Evolutionary conservation across 129 eudicot species (phyloP), one percentile per base, ranked within the genome.

Genomic region (Lactuca sativa): DNA sequence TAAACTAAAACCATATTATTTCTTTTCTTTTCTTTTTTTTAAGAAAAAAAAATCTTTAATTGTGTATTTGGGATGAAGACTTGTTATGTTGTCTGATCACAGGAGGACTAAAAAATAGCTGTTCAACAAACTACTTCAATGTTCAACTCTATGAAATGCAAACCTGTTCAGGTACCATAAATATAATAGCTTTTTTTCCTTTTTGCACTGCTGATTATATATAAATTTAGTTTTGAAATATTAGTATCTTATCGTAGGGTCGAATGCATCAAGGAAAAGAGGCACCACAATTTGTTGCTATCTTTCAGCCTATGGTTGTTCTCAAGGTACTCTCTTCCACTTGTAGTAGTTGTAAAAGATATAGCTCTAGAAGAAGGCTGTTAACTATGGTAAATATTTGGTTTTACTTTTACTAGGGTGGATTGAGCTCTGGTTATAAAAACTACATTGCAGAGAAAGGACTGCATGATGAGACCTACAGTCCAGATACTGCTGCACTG

Each of bases 281-380:
- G 70, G 90, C 99, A 38, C 96, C 99, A 15, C 99, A 95, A 67
- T 95, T 95, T 63, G 74, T 95, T 78, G 99, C 97, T 67, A 78
- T 95, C 71, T 87, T 90, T 82, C 89, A 95, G 71, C 99, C 97
- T 62, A 80, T 95, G 96, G 86, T 95, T 82, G 76, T 95, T 74
- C 87, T 95, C 51, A 95, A 95, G 97, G 99, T 93, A 83, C 6
- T 36, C 38, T 36, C 49, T 43, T 43, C 12, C 38, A 12, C 76
- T 52, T 30, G 14, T 74, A 44, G 30, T 25, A 25, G 30, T 25
- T 25, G 30, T 0, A 25, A 25, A 25, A 25, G 30, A 25, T 25
- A 25, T 25, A 25, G 8, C 11, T 55, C 33, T 38, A 55, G 16
- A 7, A 63, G 6, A n/a, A 40, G 58, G n/a, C 4, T 32, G 16